These are phyloP conservation scores for Suhomyces chickasaworum DNA, from an alignment of 1,139 yeast genomes.

Conservation along the genomic window DNA sequence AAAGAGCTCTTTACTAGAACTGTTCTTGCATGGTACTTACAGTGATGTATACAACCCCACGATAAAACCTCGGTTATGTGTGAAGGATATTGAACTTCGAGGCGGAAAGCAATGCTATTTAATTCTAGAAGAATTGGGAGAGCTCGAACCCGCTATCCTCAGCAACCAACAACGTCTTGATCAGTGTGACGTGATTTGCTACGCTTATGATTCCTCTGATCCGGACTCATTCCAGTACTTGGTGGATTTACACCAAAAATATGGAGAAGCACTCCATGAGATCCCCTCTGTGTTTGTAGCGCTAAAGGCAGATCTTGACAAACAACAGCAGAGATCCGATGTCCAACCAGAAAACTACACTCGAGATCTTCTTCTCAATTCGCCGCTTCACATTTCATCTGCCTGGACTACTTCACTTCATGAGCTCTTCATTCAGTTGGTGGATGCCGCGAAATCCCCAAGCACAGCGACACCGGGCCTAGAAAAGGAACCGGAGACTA, in stretches of 20 bases:
- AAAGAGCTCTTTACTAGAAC: slow-evolving; percentile 76
- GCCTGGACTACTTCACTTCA: slow-evolving; percentile 85
- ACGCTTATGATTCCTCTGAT: slow-evolving; percentile 90
- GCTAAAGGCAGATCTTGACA: slow-evolving; percentile 88
- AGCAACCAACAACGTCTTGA: slow-evolving; percentile 72
- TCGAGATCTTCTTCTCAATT: slow-evolving; percentile 55
- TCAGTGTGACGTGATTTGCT: slow-evolving; percentile 88
- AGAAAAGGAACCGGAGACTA: slow-evolving; percentile 64
- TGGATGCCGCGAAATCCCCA: slow-evolving; percentile 85
- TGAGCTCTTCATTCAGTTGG: slow-evolving; percentile 83
- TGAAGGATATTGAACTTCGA: slow-evolving; percentile 88
- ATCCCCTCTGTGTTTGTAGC: slow-evolving; percentile 90
- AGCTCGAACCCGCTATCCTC: slow-evolving; percentile 77
- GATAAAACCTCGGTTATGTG: slow-evolving; percentile 75
- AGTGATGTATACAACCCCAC: slow-evolving; percentile 81
- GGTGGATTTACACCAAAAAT: slow-evolving; percentile 62
- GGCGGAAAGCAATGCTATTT: slow-evolving; percentile 96
- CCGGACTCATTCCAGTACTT: slow-evolving; percentile 90
- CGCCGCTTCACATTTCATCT: slow-evolving; percentile 85
- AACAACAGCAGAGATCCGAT: slow-evolving; percentile 88
- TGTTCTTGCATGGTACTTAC: slow-evolving; percentile 75
- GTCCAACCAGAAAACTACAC: slow-evolving; percentile 88
- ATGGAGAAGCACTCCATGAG: slow-evolving; percentile 58
- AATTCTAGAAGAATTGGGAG: slow-evolving; percentile 88
- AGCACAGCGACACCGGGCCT: slow-evolving; percentile 78